A percentile compares a stretch with the other conserved stretches of the same genome.
These are phyloP conservation scores for Setaria italica DNA, from an alignment of 202 grass and related monocot species.

Conservation along the genomic window DNA sequence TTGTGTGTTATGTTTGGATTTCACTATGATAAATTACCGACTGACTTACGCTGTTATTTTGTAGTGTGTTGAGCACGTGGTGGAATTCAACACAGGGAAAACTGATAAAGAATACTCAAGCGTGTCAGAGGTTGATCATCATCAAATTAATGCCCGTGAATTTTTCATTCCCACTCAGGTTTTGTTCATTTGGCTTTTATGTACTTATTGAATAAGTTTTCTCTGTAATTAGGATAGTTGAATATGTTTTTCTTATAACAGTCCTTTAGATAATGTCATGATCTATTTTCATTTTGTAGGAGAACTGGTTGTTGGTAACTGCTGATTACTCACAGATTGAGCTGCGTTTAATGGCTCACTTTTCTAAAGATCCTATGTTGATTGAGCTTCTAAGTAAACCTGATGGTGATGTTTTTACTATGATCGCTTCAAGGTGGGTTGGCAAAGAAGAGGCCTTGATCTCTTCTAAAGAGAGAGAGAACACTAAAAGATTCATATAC, in stretches of 20 bases:
- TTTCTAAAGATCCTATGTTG: conserved; percentile 81
- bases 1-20: conserved; percentile 33
- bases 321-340: conserved; percentile 96
- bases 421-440: conserved; percentile 92
- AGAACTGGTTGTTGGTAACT: conserved; percentile 86
- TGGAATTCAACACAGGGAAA: conserved; percentile 69
- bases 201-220: conserved; percentile 31
- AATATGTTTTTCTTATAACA: conserved; percentile 14
- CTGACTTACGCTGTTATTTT: conserved; percentile 45
- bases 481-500: conserved; percentile 91
- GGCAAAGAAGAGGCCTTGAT: conserved; percentile 69
- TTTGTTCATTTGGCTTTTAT: conserved; percentile 41
- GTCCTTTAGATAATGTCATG: conserved; percentile 15
- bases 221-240: neutral
- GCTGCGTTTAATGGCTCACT: conserved; percentile 91
- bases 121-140: conserved; percentile 47
- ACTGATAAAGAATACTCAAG: conserved; percentile 53
- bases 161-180: conserved; percentile 91
- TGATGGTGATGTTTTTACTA: conserved; percentile 85
- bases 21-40: conserved; percentile 30
- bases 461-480: conserved; percentile 75
- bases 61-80: conserved; percentile 89
- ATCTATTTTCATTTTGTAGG: conserved; percentile 49
- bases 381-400: conserved; percentile 89
- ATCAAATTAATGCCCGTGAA: conserved; percentile 87